Evolutionary conservation across 2,329 filamentous ascomycete genomes (phyloP), one percentile per base, ranked within the genome.

Genomic region (Cladosporium sp.): DNA sequence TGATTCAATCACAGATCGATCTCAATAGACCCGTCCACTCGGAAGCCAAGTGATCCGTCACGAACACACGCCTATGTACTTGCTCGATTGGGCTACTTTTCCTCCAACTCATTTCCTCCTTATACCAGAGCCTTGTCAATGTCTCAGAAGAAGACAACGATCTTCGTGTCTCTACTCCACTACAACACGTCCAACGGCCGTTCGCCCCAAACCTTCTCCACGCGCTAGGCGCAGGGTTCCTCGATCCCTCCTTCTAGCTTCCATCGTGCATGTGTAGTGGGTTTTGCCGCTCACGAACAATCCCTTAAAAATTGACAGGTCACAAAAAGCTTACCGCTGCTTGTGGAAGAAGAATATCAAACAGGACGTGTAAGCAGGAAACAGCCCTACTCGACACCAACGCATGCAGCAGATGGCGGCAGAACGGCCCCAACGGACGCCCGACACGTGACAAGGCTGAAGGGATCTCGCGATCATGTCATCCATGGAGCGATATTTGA

Each of bases 21-120:
- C 39, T 46, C 39, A 46, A 46, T n/a, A 23, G 21, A 28, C 7
- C 28, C 28, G 28, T 28, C 28, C 28, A 28, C 28, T 46, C 39
- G 39, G 39, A 46, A 46, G 39, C 39, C 39, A 21, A 46, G n/a
- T 11, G 7, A 21, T 21, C 39, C 39, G 39, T 13, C 39, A 46
- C n/a, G n/a, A 46, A 46, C 10, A 11, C n/a, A 14, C 39, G n/a
- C 51, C 16, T 10, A 54, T 13, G 18, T 54, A 6, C 16, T 32
- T 54, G 8, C 51, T 32, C 54, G 32, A 57, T 57, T 26, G n/a
- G 32, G 54, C 21, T 0, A 25, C 7, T 21, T 32, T 26, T 32
- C 5, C 32, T 63, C 14, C 49, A 32, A 32, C 28, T 63, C 60
- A 63, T 63, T 56, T 63, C 60, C 60, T 63, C 60, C 60, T 56